Evolutionary conservation across 306 rosid genomes (phyloP).

Genomic region (Prunus davidiana): DNA sequence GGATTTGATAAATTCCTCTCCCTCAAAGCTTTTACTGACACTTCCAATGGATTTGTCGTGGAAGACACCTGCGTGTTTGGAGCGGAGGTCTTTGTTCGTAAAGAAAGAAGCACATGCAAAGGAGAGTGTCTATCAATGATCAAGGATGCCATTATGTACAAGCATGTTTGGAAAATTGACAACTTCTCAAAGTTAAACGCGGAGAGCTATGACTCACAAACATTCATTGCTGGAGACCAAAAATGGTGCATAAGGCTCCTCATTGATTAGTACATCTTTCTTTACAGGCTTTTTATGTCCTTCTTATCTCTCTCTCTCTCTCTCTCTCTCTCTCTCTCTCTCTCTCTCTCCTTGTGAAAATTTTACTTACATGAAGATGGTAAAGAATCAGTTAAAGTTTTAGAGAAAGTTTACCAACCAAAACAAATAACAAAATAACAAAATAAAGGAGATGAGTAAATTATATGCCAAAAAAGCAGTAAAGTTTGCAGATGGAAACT

Average conservation of each 20-base stretch:
- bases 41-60: conserved; percentile 47
- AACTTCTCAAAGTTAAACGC: conserved; percentile 38
- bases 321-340: no score
- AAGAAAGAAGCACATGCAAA: conserved; percentile 38
- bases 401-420: no score
- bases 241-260: conserved; percentile 32
- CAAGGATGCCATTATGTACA: no score
- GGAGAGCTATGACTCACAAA: conserved; percentile 31
- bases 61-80: conserved; percentile 38
- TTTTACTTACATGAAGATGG: no score
- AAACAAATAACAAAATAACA: no score
- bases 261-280: no score
- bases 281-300: no score
- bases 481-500: background rate
- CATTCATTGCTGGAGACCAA: conserved; percentile 46
- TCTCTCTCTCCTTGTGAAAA: no score
- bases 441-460: no score
- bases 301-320: no score
- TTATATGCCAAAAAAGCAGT: no score
- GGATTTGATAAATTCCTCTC: conserved; percentile 55
- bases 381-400: no score
- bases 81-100: conserved; percentile 31
- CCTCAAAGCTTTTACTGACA: conserved; percentile 38
- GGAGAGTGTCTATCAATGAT: conserved; percentile 52
- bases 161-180: background rate